These are phyloP conservation scores for Suhomyces taliae DNA, from an alignment of 1,139 yeast species.

Conservation along the genomic window DNA sequence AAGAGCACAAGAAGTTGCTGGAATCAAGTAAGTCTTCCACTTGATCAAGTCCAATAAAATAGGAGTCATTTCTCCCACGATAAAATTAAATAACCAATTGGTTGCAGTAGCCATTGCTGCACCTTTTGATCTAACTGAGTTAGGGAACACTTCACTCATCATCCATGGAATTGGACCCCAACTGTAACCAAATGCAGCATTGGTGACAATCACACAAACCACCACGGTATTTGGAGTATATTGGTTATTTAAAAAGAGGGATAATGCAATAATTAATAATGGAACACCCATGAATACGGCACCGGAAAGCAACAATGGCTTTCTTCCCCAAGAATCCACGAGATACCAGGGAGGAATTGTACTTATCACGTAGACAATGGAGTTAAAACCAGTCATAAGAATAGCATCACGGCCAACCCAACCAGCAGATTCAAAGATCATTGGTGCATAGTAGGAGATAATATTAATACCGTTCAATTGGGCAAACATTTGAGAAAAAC, in stretches of 20 bases:
- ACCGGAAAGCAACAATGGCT: constrained; percentile 76
- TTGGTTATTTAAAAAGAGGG: constrained; percentile 57
- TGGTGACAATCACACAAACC: constrained; percentile 70
- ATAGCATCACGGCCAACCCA: constrained; percentile 89
- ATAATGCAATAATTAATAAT: constrained; percentile 62
- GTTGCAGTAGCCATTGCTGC: constrained; percentile 91
- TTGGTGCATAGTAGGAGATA: constrained; percentile 88
- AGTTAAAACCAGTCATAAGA: constrained; percentile 89
- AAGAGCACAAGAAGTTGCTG: constrained; percentile 71
- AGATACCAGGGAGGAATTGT: constrained; percentile 91
- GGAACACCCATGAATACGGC: constrained; percentile 78
- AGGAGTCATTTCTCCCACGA: constrained; percentile 91
- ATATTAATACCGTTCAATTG: constrained; percentile 93
- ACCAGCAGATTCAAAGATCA: constrained; percentile 93
- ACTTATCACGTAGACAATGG: constrained; percentile 68
- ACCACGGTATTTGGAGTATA: constrained; percentile 76
- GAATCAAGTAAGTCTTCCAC: constrained; percentile 82
- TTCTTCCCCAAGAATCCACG: constrained; percentile 89
- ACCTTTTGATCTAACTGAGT: constrained; percentile 86
- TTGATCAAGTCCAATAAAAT: constrained; percentile 71
- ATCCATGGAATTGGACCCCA: constrained; percentile 98
- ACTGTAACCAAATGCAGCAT: constrained; percentile 82
- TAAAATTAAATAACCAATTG: constrained; percentile 91
- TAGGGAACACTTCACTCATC: constrained; percentile 86
- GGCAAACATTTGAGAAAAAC: constrained; percentile 89